Conservation (phyloP, 108 stramenopile species). For the Cyclotella atomus region DNA sequence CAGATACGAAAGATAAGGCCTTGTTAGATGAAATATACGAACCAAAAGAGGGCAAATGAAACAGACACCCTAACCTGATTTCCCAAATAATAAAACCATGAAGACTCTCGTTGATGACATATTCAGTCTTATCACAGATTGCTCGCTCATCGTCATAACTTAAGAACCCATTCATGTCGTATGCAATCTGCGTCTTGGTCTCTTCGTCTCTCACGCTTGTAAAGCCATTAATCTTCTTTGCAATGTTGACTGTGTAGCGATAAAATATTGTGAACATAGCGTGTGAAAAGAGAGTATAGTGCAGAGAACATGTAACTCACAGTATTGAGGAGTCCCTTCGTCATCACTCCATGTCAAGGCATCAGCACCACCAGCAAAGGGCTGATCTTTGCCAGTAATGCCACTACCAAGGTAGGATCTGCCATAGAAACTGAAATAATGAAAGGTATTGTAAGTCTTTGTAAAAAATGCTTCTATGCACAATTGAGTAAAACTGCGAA, state of each 20-base stretch:
- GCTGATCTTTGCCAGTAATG: constrained; percentile 26
- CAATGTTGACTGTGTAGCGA: constrained; percentile 39
- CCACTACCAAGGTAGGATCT: constrained; percentile 18
- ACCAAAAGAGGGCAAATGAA: no score
- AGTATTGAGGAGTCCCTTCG: constrained; percentile 51
- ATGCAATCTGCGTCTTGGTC: constrained; percentile 43
- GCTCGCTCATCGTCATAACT: constrained; percentile 44
- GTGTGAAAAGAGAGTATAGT: not conserved
- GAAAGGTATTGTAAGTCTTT: no score
- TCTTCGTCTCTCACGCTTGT: constrained; percentile 40
- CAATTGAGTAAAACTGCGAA: no score
- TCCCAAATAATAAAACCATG: constrained; percentile 41
- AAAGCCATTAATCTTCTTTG: constrained; percentile 9
- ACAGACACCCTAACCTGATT: no score
- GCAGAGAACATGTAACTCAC: constrained; percentile 20
- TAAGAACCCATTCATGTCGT: not conserved
- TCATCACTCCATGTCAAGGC: constrained; percentile 27
- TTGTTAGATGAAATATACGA: no score
- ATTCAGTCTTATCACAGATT: constrained; percentile 50
- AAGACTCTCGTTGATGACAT: constrained; percentile 33
- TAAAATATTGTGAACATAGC: not conserved
- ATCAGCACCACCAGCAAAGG: constrained; percentile 26
- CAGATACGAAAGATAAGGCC: no score
- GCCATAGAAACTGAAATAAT: constrained; percentile 12
- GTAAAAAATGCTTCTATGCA: no score